Conservation (phyloP, 1,284 basidiomycete genomes). For the Schizophyllum amplum region DNA sequence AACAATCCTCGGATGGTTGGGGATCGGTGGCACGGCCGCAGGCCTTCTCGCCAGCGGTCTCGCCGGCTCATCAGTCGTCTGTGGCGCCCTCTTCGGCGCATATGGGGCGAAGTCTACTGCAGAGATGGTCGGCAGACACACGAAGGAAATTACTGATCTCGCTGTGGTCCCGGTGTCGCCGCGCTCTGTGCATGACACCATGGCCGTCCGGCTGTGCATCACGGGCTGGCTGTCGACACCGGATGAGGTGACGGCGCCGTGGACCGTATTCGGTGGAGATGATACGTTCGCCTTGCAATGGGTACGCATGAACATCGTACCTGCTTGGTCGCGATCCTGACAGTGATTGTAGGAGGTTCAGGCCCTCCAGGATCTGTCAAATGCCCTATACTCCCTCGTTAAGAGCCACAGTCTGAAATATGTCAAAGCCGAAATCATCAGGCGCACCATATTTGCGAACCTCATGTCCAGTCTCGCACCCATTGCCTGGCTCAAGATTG, state of each 20-base stretch:
- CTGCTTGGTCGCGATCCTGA: not conserved
- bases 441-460: slow-evolving; percentile 41
- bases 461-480: slow-evolving; percentile 45
- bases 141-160: slow-evolving; percentile 45
- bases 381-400: slow-evolving; percentile 37
- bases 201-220: slow-evolving; percentile 46
- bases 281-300: slow-evolving; percentile 53
- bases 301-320: slow-evolving; percentile 24
- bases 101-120: slow-evolving; percentile 46
- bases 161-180: slow-evolving; percentile 38
- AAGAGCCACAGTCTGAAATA: slow-evolving; percentile 44
- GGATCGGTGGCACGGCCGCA: slow-evolving; percentile 45
- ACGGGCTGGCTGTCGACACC: slow-evolving; percentile 44
- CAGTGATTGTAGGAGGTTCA: slow-evolving; percentile 39
- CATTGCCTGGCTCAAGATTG: slow-evolving; percentile 43
- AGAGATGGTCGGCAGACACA: slow-evolving; percentile 41
- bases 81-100: slow-evolving; percentile 49
- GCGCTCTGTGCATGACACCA: slow-evolving; percentile 29
- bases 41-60: slow-evolving; percentile 46
- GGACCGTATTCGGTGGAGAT: slow-evolving; percentile 41
- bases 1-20: slow-evolving; percentile 40
- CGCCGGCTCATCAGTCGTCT: slow-evolving; percentile 48
- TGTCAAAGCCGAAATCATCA: slow-evolving; percentile 40
- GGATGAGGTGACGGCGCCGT: slow-evolving; percentile 43
- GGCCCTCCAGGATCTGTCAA: slow-evolving; percentile 40